Base-by-base conservation (phyloP, 1,284 basidiomycete species). In the Afroboletus lepidellus region DNA sequence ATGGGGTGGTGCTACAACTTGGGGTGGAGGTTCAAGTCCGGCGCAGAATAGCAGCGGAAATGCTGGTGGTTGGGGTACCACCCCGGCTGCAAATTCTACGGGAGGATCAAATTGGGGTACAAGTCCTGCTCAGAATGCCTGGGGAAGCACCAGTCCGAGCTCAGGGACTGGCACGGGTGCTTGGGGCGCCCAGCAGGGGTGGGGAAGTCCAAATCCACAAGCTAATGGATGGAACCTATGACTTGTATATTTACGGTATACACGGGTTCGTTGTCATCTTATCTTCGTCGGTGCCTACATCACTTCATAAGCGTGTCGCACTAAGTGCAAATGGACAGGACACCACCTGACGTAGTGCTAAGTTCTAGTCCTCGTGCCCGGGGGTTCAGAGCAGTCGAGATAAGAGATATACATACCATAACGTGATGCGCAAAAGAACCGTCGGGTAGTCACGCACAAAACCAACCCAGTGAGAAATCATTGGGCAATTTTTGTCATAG, bases 151-250 rank as follows among this genome's bases (percentile, higher is more conserved):
- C 2, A 74, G 72, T 46, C 72, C 74, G 21, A 65, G 45, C 50
- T 54, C 67, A 2, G 62, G 56, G 30, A 49, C 57, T 13, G 56
- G 58, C 30, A 52, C 65, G 30, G 53, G 62, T 43, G 59, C 61
- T 37, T 72, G 70, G 67, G 69, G 65, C 9, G 37, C 57, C 3
- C 66, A 71, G 39, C 69, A 71, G 44, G 72, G 74, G 12, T 76
- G 74, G 74, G 60, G 59, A n/a, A 73, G 74, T 51, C 73, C 74
- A 20, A 63, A 53, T 47, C 79, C 70, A 53, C 78, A 77, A 57
- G 61, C 77, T 21, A 80, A 79, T 59, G 81, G 80, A n/a, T 83
- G 81, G 80, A 81, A 74, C 57, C 67, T 79, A 27, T 80, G 66
- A 63, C 23, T 41, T 15, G 8, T 8, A 6, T 16, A 8, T 16